phyloP scores from a whole-genome alignment of 176 grass and related monocot species.

The Chrysopogon serrulatus region DNA sequence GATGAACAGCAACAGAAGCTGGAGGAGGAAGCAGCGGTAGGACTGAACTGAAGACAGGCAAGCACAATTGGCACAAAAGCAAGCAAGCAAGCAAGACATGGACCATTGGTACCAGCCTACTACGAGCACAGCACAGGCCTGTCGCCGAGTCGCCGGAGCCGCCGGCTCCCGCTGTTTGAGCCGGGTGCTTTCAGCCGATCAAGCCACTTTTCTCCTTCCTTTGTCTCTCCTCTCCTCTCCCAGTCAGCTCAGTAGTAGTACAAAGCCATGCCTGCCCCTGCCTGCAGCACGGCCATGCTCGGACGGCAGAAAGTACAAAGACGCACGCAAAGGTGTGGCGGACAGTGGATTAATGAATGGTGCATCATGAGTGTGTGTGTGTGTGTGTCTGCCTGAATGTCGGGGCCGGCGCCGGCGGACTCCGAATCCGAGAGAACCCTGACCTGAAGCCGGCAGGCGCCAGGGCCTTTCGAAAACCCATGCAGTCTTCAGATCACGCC shows the following conservation, averaged over 20 bases:
- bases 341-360: background rate
- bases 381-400: background rate
- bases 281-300: background rate
- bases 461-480: slow-evolving; percentile 41
- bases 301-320: slow-evolving; percentile 10
- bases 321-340: background rate
- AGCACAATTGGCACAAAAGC: background rate
- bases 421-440: background rate
- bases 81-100: background rate
- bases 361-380: slow-evolving; percentile 25
- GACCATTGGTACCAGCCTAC: too few relatives aligned
- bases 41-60: background rate
- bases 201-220: background rate
- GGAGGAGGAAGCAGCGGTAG: background rate
- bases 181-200: background rate
- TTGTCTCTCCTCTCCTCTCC: background rate
- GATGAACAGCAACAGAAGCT: background rate
- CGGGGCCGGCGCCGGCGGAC: background rate
- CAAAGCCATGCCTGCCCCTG: background rate
- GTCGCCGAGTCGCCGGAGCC: background rate
- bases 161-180: background rate
- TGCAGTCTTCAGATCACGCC: slow-evolving; percentile 38
- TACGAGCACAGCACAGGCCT: background rate
- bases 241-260: background rate
- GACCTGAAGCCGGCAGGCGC: slow-evolving; percentile 33